phyloP scores from a whole-genome alignment of 2,329 filamentous ascomycete genomes.

The Hypoxylon sp. region DNA sequence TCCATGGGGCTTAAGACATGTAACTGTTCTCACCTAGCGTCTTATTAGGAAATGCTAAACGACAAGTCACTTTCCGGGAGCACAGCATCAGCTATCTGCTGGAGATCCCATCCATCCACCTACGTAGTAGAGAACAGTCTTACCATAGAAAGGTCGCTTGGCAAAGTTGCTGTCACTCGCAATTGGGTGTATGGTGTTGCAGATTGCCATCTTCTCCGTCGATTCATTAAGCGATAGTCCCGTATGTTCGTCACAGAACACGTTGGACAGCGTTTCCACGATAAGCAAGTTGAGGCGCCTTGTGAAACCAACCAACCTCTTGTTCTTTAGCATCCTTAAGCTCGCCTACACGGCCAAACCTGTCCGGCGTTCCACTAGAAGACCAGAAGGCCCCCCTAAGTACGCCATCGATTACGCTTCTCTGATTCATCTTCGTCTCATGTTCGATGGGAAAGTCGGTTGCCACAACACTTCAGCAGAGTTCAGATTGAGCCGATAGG shows the following conservation, averaged over 20 bases:
- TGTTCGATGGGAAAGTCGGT: not conserved
- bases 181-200: not conserved
- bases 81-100: not conserved
- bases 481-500: conserved; percentile 9
- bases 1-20: too few species aligned
- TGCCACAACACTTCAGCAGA: conserved; percentile 20
- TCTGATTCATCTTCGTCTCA: conserved; percentile 27
- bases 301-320: not conserved
- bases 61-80: not conserved
- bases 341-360: not conserved
- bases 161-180: not conserved
- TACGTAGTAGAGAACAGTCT: not conserved
- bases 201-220: not conserved
- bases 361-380: not conserved
- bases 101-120: not conserved
- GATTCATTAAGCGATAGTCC: conserved; percentile 10
- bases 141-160: not conserved
- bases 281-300: not conserved
- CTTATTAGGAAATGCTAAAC: not conserved
- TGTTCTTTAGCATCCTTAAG: not conserved
- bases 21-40: not conserved
- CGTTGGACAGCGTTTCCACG: not conserved
- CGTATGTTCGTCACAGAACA: conserved; percentile 1
- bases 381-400: too few species aligned
- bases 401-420: not conserved